Percentiles rank a stretch among this genome's conserved stretches.
Conservation (phyloP, 441 rosid genomes). For the Euphorbia celastroides region DNA sequence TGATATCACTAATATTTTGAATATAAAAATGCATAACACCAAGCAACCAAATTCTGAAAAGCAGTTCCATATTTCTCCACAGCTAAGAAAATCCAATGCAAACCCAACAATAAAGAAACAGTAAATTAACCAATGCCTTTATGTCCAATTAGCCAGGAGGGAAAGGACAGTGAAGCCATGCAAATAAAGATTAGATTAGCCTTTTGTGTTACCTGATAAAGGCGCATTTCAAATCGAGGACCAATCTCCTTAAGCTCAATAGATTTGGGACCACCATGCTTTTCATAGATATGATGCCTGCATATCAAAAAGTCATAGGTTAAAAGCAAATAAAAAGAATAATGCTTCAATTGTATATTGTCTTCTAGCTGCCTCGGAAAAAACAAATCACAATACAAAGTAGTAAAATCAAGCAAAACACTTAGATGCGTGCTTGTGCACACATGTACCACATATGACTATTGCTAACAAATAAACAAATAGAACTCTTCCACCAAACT, state of each 20-base stretch:
- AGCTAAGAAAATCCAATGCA: background rate
- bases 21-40: too few species aligned
- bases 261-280: constrained; percentile 72
- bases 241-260: constrained; percentile 82
- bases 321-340: too few species aligned
- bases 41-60: too few species aligned
- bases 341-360: too few species aligned
- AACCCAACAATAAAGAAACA: background rate
- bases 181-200: background rate
- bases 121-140: background rate
- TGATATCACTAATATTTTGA: background rate
- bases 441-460: too few species aligned
- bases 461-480: too few species aligned
- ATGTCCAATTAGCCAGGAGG: background rate
- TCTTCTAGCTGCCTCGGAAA: too few species aligned
- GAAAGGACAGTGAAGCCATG: background rate
- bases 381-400: too few species aligned
- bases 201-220: constrained; percentile 58
- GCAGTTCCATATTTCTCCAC: background rate
- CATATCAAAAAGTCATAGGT: constrained; percentile 8
- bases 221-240: constrained; percentile 86
- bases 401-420: too few species aligned
- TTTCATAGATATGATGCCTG: constrained; percentile 87
- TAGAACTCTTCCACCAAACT: too few species aligned
- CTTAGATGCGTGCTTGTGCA: too few species aligned